Evolutionary conservation across 257 asterid genomes (phyloP), one percentile per base, ranked within the genome.

Genomic region (Plantago major): DNA sequence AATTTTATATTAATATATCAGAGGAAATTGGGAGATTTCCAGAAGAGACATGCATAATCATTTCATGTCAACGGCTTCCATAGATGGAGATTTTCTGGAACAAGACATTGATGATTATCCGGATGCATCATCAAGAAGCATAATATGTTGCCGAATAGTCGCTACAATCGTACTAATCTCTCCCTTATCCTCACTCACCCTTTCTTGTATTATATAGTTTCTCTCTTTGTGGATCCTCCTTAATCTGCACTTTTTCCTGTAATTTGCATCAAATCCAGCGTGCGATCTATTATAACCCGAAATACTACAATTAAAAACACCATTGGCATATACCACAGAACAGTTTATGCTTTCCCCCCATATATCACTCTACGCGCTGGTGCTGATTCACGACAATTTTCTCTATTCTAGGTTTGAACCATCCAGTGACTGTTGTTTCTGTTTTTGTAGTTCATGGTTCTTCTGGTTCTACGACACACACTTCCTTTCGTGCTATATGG

Each of bases 21-120:
- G 95, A 75, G 94, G 86, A 48, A 73, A 77, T 63, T 91, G 96
- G 98, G 85, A 82, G 74, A 77, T 86, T 58, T 68, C 92, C 16
- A 73, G 85, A 60, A 79, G 89, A 55, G 89, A 74, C 72, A 71
- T 76, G 48, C 70, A 76, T 19, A 64, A 69, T 74, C 87, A 74
- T 13, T 76, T 76, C 50, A 62, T 77, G 60, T 63, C 94, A 17
- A 69, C 76, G 78, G 75, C 66, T 17, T 54, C 89, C 14, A n/a
- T 66, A 10, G 73, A 73, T 11, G 73, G 58, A 10, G 67, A 46
- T 58, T 79, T 78, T 62, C 61, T 66, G 7, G 86, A 81, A 70
- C 67, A 78, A 7, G 75, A 79, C 53, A 62, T 55, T 17, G 85
- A 75, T 11, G 87, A 74, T 54, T 65, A 76, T 66, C 71, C 73